Conservation (phyloP, 768 basidiomycete genomes). For the Mycena galopus region DNA sequence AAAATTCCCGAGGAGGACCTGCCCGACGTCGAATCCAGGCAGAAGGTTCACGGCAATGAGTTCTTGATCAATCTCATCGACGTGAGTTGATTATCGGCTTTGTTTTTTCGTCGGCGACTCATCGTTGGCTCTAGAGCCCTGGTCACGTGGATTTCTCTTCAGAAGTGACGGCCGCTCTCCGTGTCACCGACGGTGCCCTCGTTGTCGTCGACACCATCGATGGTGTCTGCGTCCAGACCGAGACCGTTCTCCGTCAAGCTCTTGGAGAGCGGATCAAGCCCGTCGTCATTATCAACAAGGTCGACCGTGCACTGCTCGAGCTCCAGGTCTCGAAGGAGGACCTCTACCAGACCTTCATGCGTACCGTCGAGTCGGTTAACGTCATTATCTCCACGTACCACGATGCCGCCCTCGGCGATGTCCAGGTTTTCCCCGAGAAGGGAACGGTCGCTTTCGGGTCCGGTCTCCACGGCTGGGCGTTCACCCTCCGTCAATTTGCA, state of each 20-base stretch:
- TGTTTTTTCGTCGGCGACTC: neutral
- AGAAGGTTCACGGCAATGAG: slow-evolving; percentile 93
- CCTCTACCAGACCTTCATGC: slow-evolving; percentile 97
- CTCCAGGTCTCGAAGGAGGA: slow-evolving; percentile 97
- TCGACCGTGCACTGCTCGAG: slow-evolving; percentile 98
- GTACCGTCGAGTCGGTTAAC: slow-evolving; percentile 97
- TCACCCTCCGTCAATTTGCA: slow-evolving; percentile 99
- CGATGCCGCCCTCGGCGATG: slow-evolving; percentile 95
- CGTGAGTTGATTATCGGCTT: slow-evolving; percentile 48
- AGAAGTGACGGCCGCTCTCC: slow-evolving; percentile 99
- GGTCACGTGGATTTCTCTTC: slow-evolving; percentile 99
- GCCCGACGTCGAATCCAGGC: slow-evolving; percentile 72
- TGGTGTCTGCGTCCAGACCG: slow-evolving; percentile 99
- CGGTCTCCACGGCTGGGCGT: slow-evolving; percentile 99
- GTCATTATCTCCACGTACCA: slow-evolving; percentile 99
- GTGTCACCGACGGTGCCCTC: slow-evolving; percentile 99
- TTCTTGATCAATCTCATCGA: slow-evolving; percentile 99
- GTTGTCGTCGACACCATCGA: slow-evolving; percentile 99
- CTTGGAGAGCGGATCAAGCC: slow-evolving; percentile 99
- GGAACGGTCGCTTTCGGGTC: slow-evolving; percentile 99
- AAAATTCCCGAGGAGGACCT: slow-evolving; percentile 93
- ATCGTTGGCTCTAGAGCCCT: slow-evolving; percentile 61
- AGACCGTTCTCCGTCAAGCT: slow-evolving; percentile 98
- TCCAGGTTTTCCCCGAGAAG: slow-evolving; percentile 98
- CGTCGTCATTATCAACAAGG: slow-evolving; percentile 99